phyloP scores from a whole-genome alignment of 164 flowering plant species.

The Tetracentron sinense region DNA sequence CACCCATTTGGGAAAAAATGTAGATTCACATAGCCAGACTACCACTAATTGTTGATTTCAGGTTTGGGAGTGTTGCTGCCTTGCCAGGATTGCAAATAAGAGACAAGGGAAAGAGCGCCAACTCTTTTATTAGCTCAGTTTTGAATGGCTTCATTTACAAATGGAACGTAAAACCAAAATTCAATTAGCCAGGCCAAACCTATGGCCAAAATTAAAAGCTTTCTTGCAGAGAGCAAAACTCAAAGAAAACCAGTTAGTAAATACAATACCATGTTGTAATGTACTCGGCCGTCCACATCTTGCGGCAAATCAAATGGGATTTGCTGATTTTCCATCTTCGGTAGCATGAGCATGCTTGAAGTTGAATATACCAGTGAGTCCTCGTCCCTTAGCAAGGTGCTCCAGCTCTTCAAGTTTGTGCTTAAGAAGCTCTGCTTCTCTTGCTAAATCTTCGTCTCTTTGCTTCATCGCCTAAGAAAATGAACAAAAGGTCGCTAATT shows the following conservation, averaged over 20 bases:
- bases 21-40: too few species aligned
- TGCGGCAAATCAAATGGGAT: constrained; percentile 17
- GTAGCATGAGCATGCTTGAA: constrained; percentile 28
- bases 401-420: constrained; percentile 52
- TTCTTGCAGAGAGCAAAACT: background rate
- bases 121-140: background rate
- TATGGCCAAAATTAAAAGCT: background rate
- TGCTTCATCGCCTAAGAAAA: constrained; percentile 51
- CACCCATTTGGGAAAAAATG: too few species aligned
- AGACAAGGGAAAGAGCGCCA: background rate
- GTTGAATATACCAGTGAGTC: constrained; percentile 48
- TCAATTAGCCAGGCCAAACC: background rate
- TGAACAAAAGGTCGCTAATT: background rate
- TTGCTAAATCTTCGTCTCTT: constrained; percentile 49
- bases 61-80: too few species aligned
- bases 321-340: constrained; percentile 27
- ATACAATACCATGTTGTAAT: background rate
- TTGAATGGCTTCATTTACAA: background rate
- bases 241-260: background rate
- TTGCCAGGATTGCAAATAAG: background rate
- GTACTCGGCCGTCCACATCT: background rate
- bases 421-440: constrained; percentile 55
- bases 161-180: background rate
- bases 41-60: too few species aligned
- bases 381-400: constrained; percentile 50